phyloP scores from a whole-genome alignment of 345 rosid species.

The Iberis pinnata region DNA sequence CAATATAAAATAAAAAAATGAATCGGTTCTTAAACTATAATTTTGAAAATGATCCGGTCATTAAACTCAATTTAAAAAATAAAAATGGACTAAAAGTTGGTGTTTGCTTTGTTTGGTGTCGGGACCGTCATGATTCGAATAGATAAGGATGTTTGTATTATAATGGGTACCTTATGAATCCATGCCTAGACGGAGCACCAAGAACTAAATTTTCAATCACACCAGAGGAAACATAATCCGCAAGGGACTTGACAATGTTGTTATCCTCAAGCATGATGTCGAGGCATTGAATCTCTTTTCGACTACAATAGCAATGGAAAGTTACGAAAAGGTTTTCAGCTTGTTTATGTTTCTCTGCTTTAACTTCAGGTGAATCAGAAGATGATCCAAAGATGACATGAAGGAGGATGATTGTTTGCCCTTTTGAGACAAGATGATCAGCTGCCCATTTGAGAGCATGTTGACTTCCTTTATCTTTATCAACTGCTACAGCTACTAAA shows the following conservation, averaged over 20 bases:
- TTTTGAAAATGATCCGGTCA: no score
- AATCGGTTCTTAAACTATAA: no score
- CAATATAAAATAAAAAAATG: no score
- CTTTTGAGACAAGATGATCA: conserved; percentile 58
- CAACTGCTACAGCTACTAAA: conserved; percentile 72
- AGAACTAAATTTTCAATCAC: conserved; percentile 74
- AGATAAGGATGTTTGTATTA: neutral
- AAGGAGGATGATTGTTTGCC: conserved; percentile 62
- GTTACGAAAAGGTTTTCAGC: conserved; percentile 60
- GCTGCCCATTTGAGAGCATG: conserved; percentile 76
- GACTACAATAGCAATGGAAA: conserved; percentile 79
- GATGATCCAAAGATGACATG: conserved; percentile 45
- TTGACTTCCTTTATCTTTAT: conserved; percentile 76
- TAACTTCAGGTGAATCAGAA: conserved; percentile 25
- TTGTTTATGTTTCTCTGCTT: conserved; percentile 36
- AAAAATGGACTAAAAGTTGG: no score
- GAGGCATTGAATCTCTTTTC: conserved; percentile 68
- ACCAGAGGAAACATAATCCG: conserved; percentile 62
- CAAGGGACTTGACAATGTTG: conserved; percentile 56
- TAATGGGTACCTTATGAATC: conserved; percentile 59
- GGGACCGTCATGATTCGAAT: no score
- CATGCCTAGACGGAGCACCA: conserved; percentile 64
- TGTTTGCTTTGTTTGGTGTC: no score
- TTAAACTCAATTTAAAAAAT: no score
- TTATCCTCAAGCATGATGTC: conserved; percentile 60